A percentile compares a stretch with the other conserved stretches of the same genome.
Conservation (phyloP, 2,329 filamentous ascomycete genomes). For the Colletotrichum camelliae region DNA sequence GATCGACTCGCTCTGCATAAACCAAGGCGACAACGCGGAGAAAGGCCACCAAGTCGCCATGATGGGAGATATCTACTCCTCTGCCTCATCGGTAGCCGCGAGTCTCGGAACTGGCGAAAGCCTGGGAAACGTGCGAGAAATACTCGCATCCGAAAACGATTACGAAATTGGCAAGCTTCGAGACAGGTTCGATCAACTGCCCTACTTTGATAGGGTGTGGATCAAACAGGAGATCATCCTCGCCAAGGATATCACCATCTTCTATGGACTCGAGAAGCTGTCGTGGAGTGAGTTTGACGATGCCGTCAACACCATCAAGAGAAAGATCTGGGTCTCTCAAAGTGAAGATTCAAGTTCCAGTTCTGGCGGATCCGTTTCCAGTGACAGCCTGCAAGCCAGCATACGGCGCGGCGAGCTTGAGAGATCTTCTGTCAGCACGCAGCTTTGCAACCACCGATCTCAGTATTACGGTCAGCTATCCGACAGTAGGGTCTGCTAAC, state of each 20-base stretch:
- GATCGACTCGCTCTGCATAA: background rate
- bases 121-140: background rate
- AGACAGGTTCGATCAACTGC: accelerated
- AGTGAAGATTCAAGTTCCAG: no score
- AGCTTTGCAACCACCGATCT: background rate
- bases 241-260: accelerated
- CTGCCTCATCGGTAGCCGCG: background rate
- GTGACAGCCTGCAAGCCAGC: no score
- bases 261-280: background rate
- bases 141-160: accelerated
- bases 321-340: no score
- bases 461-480: no score
- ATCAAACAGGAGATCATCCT: background rate
- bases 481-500: no score
- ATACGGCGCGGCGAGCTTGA: no score
- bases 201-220: background rate
- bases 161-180: background rate
- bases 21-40: background rate
- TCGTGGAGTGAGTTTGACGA: background rate
- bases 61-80: background rate
- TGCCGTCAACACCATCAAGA: background rate
- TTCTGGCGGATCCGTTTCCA: no score
- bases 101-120: background rate
- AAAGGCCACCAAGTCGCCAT: background rate
- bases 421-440: accelerated